These are phyloP conservation scores for Aphanocladium album DNA, from an alignment of 2,329 filamentous ascomycete genomes.

Conservation along the genomic window DNA sequence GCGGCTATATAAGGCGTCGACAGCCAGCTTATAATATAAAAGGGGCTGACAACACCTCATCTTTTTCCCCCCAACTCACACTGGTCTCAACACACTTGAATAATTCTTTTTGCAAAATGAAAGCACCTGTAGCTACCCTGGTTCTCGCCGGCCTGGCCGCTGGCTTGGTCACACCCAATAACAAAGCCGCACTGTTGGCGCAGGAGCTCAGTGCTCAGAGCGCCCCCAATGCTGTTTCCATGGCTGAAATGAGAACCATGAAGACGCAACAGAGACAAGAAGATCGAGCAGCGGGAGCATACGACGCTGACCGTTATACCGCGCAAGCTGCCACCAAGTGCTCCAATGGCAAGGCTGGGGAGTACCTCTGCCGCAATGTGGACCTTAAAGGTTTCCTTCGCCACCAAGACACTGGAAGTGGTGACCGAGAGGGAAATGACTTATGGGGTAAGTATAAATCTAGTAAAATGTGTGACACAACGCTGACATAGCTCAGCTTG, in stretches of 20 bases:
- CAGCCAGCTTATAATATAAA: neutral
- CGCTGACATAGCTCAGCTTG: slow-evolving; percentile 8
- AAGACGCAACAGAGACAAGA: neutral
- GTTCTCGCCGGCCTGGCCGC: slow-evolving; percentile 2
- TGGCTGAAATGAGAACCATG: neutral
- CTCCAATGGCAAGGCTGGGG: slow-evolving; percentile 27
- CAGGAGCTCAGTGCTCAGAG: slow-evolving; percentile 4
- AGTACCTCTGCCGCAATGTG: slow-evolving; percentile 30
- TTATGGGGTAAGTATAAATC: slow-evolving; percentile 23
- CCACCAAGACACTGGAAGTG: slow-evolving; percentile 31
- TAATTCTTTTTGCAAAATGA: neutral
- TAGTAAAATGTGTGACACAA: no score
- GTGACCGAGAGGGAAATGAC: slow-evolving; percentile 30
- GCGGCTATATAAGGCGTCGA: neutral
- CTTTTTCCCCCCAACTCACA: neutral
- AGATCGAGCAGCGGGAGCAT: slow-evolving; percentile 7
- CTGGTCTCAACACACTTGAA: no score
- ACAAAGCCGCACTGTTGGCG: neutral
- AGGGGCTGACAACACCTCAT: neutral
- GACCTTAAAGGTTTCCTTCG: slow-evolving; percentile 32
- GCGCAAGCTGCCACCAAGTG: slow-evolving; percentile 17
- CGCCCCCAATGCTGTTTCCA: slow-evolving; percentile 10
- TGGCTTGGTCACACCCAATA: neutral
- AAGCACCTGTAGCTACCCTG: neutral
- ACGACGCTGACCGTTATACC: slow-evolving; percentile 14